Evolutionary conservation across 2,329 filamentous ascomycete species (phyloP).

Genomic region (Stemphylium lycopersici): DNA sequence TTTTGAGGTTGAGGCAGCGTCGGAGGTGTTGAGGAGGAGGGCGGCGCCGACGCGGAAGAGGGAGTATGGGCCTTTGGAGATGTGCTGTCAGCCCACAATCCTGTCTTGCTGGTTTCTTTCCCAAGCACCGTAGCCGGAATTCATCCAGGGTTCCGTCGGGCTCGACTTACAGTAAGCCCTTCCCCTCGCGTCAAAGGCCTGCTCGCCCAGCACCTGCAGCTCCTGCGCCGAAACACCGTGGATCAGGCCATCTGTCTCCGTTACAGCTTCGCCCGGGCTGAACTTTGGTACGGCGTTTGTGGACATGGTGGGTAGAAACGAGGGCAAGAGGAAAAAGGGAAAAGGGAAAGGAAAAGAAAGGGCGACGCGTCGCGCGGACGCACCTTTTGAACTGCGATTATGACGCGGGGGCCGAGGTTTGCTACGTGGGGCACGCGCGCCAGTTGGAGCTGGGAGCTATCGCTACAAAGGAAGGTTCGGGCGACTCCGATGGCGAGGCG

Average conservation of each 20-base stretch:
- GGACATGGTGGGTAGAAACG: slow-evolving; percentile 40
- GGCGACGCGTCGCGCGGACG: slow-evolving; percentile 19
- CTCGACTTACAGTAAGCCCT: slow-evolving; percentile 74
- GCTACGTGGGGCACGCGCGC: slow-evolving; percentile 9
- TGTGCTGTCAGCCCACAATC: neutral
- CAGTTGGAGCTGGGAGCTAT: slow-evolving; percentile 7
- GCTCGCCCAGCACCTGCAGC: slow-evolving; percentile 66
- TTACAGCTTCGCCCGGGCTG: slow-evolving; percentile 37
- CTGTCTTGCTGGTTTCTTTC: too few relatives aligned
- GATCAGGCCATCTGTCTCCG: slow-evolving; percentile 51
- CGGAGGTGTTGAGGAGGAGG: slow-evolving; percentile 60
- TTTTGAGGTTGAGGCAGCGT: slow-evolving; percentile 46
- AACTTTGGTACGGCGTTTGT: slow-evolving; percentile 30
- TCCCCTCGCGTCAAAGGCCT: slow-evolving; percentile 73
- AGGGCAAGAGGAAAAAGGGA: slow-evolving; percentile 28
- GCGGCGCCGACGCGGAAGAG: slow-evolving; percentile 88
- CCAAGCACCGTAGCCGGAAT: too few relatives aligned
- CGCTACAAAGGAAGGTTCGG: slow-evolving; percentile 25
- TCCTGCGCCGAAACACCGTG: slow-evolving; percentile 66
- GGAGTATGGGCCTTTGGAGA: slow-evolving; percentile 76
- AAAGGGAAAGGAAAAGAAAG: slow-evolving; percentile 25
- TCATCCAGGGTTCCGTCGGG: neutral
- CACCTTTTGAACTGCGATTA: slow-evolving; percentile 13
- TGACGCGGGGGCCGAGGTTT: slow-evolving; percentile 19
- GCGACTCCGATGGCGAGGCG: slow-evolving; percentile 16